Percentiles rank a stretch among this genome's conserved stretches.
Conservation (phyloP, 352 stramenopile genomes). For the Globisporangium yorkense region DNA sequence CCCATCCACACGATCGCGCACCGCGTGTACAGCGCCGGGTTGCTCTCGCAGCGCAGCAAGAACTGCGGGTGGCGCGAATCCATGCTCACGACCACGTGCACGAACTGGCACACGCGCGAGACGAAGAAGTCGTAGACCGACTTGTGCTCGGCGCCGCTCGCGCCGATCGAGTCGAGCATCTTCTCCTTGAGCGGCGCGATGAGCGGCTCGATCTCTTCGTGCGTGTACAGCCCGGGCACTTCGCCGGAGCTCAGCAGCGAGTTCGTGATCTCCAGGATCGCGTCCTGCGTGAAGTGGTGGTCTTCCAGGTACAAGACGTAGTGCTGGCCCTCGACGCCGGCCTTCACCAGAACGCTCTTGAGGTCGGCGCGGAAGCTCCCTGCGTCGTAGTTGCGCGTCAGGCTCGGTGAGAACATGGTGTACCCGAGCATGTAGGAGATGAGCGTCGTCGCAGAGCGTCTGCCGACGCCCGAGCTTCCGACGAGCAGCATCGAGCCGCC, state of each 20-base stretch:
- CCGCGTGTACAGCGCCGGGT: conserved; percentile 90
- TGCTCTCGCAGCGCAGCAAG: conserved; percentile 88
- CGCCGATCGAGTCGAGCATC: conserved; percentile 79
- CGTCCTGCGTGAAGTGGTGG: conserved; percentile 87
- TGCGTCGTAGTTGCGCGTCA: conserved; percentile 71
- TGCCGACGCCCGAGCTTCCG: conserved; percentile 83
- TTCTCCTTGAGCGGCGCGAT: conserved; percentile 87
- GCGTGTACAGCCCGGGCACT: conserved; percentile 90
- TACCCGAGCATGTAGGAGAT: conserved; percentile 90
- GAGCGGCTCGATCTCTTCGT: conserved; percentile 92
- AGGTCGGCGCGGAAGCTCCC: conserved; percentile 84
- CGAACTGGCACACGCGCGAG: conserved; percentile 77
- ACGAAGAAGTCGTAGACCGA: conserved; percentile 94
- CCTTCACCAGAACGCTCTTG: conserved; percentile 86
- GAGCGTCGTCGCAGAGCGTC: conserved; percentile 77
- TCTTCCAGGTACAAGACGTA: conserved; percentile 92
- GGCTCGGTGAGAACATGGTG: conserved; percentile 69
- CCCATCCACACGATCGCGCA: conserved; percentile 93
- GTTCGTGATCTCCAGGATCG: conserved; percentile 91
- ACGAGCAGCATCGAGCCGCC: conserved; percentile 89
- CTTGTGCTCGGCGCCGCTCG: conserved; percentile 37
- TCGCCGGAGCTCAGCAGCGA: conserved; percentile 89
- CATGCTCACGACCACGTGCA: conserved; percentile 87
- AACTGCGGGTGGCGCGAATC: conserved; percentile 69
- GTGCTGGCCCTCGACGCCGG: conserved; percentile 75